Evolutionary conservation across 495 filamentous ascomycete genomes (phyloP), one percentile per base, ranked within the genome.

Genomic region (Neurospora sp.): DNA sequence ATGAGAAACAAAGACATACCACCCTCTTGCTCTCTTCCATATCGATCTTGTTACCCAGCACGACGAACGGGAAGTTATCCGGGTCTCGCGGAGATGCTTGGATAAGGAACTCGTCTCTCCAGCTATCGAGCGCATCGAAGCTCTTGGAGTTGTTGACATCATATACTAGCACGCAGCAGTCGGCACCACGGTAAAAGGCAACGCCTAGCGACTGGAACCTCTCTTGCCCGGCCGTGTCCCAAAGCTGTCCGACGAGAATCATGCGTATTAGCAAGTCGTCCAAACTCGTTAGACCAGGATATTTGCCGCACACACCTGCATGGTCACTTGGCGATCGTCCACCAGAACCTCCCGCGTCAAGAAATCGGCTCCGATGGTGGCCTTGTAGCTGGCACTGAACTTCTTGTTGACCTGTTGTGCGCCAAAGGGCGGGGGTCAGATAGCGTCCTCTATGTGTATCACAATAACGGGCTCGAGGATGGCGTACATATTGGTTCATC

Each of bases 401-500:
- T 98, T 98, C 85, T 98, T 99, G 87, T 99, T 98, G 90, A 99
- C 95, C 95, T 98, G 75, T 68, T 69, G 8, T 73, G 20, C 42
- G 53, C 40, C 42, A 53, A 27, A 10, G 27, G 35, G 22, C 68
- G 14, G 20, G 41, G 16, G 70, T 74, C 71, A 77, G 76, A 68
- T 42, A 20, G 35, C 69, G 40, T 44, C 11, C 20, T 44, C 37
- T 0, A 37, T 31, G n/a, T 31, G 20, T 53, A 22, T 27, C 35
- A 40, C 40, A 37, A 40, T 14, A 40, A 74, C 68, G 73, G 27
- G 53, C 22, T 66, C 53, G 53, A 66, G 27, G 27, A 35, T 53
- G 73, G 86, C 92, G 79, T 89, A 98, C 96, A 91, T 98, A 99
- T 98, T 99, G 96, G 85, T 98, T 99, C 96, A 99, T 98, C 88